A percentile compares a stretch with the other conserved stretches of the same genome.
phyloP scores from a whole-genome alignment of 139 green algal species.

The Chlamydomonas schloesseri region DNA sequence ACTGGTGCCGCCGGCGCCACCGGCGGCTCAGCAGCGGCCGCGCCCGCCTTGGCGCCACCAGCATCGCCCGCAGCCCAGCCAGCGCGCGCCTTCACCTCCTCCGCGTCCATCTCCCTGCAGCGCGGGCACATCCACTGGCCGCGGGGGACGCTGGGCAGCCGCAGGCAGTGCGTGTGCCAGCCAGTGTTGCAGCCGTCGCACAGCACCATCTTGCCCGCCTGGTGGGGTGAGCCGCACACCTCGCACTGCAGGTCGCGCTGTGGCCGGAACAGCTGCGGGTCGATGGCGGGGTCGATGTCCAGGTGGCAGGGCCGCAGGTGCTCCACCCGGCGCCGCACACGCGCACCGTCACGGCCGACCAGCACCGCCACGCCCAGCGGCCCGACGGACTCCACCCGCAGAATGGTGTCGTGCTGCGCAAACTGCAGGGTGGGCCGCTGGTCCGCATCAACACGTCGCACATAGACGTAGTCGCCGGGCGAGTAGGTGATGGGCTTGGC shows the following conservation, averaged over 20 bases:
- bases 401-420: background rate
- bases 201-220: constrained; percentile 70
- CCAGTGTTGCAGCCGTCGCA: constrained; percentile 78
- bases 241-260: constrained; percentile 56
- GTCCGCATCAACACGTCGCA: too few relatives aligned
- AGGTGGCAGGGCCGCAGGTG: background rate
- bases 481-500: background rate
- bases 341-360: background rate
- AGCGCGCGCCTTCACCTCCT: too few relatives aligned
- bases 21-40: too few relatives aligned
- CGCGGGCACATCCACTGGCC: constrained; percentile 75
- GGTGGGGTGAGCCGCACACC: constrained; percentile 51
- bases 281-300: background rate
- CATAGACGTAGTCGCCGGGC: constrained; percentile 35
- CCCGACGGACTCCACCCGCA: background rate
- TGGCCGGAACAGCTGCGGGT: too few relatives aligned
- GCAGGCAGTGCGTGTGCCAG: constrained; percentile 72
- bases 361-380: background rate
- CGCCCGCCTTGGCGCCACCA: too few relatives aligned
- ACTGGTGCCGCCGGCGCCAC: too few relatives aligned
- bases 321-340: background rate
- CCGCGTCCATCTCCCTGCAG: background rate
- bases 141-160: constrained; percentile 60
- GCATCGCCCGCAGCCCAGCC: too few relatives aligned
- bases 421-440: background rate